Base-by-base conservation (phyloP, 805 yeast species). In the Alloascoidea hylecoeti region DNA sequence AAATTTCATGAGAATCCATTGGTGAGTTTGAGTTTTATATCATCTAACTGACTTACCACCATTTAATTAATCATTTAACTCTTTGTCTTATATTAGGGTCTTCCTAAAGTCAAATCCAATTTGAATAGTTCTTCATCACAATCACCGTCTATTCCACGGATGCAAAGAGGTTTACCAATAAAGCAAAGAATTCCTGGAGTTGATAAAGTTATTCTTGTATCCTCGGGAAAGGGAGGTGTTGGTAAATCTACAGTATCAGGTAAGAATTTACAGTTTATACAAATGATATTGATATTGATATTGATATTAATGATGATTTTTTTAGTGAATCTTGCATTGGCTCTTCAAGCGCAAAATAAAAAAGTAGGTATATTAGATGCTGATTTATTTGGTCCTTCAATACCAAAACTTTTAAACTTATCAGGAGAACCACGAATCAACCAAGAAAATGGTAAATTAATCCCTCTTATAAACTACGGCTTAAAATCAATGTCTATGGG, bases 401-500 rank as follows among this genome's bases (percentile, higher is more conserved):
- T 84, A 4, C 95, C 95, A 0, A 74, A 72, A 42, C 60, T 84
- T 44, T 61, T 84, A 59, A 70, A 70, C n/a, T 60, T 84, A 4
- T 45, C 59, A 1, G 86, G 88, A 0, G 89, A 79, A 46, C 92
- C 94, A 1, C 50, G 79, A 17, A 49, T 78, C 9, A 56, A 72
- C 0, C 42, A 46, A 0, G 50, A 51, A 38, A 45, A 47, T 2
- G 83, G 85, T 0, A 67, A 68, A 45, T 58, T 83, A 2, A 50
- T 76, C 0, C 95, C 95, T 0, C 54, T 82, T 46, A 53, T 64
- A 6, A 83, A 81, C 50, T 81, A 76, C 45, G 95, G 95, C 0
- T 51, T 84, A 2, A 76, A 79, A 45, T 71, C 86, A 4, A 84
- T 84, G 95, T 82, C 94, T 0, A 84, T 84, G 94, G 95, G 95